Evolutionary conservation across 768 basidiomycete species (phyloP).

Genomic region (Kockovaella imperatae): DNA sequence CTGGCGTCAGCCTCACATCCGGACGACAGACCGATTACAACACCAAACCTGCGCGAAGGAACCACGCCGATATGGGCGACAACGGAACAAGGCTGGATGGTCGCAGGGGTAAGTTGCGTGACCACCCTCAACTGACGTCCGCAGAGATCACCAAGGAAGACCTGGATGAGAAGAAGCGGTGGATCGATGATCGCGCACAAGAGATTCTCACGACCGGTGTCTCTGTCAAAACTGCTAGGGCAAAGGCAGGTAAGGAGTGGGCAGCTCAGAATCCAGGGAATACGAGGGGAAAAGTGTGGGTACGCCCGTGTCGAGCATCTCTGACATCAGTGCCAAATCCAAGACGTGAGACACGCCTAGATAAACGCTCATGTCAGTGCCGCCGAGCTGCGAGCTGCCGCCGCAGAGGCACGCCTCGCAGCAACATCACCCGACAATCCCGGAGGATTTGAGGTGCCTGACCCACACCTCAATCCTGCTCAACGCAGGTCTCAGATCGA

Average conservation of each 20-base stretch:
- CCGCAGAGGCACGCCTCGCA: constrained; percentile 26
- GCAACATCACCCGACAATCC: constrained; percentile 3
- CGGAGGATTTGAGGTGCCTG: constrained; percentile 19
- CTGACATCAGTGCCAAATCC: constrained; percentile 12
- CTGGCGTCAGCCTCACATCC: constrained; percentile 19
- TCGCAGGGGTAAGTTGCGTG: constrained; percentile 18
- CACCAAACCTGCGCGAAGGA: constrained; percentile 32
- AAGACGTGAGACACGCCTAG: constrained; percentile 14
- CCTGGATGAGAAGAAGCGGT: constrained; percentile 17
- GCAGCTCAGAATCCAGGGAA: constrained; percentile 30
- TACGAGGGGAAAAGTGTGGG: constrained; percentile 31
- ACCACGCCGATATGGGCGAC: constrained; percentile 31
- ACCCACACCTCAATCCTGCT: constrained; percentile 25
- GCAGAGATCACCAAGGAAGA: constrained; percentile 36
- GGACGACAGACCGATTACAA: constrained; percentile 42
- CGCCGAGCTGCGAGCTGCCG: constrained; percentile 32
- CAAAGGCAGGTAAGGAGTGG: constrained; percentile 19
- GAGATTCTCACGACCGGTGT: constrained; percentile 16
- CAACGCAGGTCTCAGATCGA: constrained; percentile 33
- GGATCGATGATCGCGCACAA: constrained; percentile 15
- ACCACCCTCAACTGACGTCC: not conserved
- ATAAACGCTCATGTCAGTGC: constrained; percentile 8
- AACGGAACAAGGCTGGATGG: constrained; percentile 26
- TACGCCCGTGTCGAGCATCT: not conserved
- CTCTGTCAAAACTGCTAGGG: constrained; percentile 23